Conservation (phyloP, 108 stramenopile genomes). For the Nitzschia sp. region DNA sequence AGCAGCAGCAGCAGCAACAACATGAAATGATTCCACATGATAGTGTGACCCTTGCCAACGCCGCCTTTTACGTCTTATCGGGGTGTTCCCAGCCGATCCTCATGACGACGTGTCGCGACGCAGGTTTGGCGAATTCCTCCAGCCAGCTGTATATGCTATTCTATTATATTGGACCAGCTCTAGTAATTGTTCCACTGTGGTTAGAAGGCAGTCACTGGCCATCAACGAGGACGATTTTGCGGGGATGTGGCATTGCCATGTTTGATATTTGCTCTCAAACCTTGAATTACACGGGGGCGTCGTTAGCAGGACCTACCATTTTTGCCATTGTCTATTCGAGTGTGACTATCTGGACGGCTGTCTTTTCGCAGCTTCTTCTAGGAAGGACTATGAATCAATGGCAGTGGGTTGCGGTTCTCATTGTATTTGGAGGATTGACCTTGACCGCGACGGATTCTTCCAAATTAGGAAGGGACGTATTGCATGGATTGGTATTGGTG, state of each 20-base stretch:
- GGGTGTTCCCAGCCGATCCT: conserved; percentile 75
- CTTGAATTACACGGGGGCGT: conserved; percentile 67
- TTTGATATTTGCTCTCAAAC: conserved; percentile 60
- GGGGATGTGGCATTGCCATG: conserved; percentile 50
- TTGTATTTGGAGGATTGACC: conserved; percentile 63
- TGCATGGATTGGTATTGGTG: conserved; percentile 48
- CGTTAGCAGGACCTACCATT: conserved; percentile 70
- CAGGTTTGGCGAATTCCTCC: conserved; percentile 55
- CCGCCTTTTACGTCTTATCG: conserved; percentile 56
- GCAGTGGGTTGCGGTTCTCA: conserved; percentile 56
- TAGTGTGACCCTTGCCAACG: conserved; percentile 10
- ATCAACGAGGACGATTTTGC: conserved; percentile 15
- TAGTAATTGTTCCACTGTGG: conserved; percentile 17
- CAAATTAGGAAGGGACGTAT: conserved; percentile 38
- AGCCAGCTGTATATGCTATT: conserved; percentile 81
- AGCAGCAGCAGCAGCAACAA: neutral
- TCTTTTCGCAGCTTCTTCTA: conserved; percentile 56
- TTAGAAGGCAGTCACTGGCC: conserved; percentile 24
- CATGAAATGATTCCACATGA: neutral
- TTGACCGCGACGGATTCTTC: conserved; percentile 51
- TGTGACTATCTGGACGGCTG: conserved; percentile 76
- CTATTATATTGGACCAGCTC: conserved; percentile 66
- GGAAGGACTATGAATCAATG: conserved; percentile 31
- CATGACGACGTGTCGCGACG: conserved; percentile 60
- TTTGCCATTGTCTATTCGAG: conserved; percentile 74